A percentile compares a stretch with the other conserved stretches of the same genome.
phyloP scores from a whole-genome alignment of 306 rosid genomes.

The Erythrophleum fordii region DNA sequence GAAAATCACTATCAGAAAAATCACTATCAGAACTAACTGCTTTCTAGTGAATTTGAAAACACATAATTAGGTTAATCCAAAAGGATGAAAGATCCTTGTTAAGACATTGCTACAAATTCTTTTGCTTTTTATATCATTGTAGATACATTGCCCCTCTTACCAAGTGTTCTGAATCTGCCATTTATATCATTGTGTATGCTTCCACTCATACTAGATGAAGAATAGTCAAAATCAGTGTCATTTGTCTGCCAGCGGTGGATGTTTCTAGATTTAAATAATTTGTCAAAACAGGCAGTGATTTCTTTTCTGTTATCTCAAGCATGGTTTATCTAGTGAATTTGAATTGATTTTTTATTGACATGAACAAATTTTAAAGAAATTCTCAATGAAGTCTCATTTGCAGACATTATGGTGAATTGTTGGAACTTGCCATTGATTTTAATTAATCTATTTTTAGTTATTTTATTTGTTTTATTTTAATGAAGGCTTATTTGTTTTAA shows the following conservation, averaged over 20 bases:
- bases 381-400: too few species aligned
- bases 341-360: too few species aligned
- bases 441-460: too few species aligned
- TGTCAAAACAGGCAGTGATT: background rate
- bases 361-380: too few species aligned
- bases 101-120: background rate
- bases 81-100: background rate
- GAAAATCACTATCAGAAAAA: background rate
- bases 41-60: background rate
- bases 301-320: background rate
- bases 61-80: background rate
- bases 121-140: background rate
- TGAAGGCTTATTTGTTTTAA: too few species aligned
- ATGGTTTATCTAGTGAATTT: background rate
- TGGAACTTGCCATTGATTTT: too few species aligned
- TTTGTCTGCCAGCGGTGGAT: background rate
- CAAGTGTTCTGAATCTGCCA: slow-evolving; percentile 14
- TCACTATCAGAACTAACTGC: background rate
- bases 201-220: background rate
- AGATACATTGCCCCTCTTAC: slow-evolving; percentile 12
- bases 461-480: too few species aligned
- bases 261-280: background rate
- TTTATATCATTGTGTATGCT: background rate
- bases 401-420: too few species aligned
- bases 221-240: background rate